A percentile compares a stretch with the other conserved stretches of the same genome.
These are phyloP conservation scores for Gossypium davidsonii DNA, from an alignment of 441 rosid species.

Conservation along the genomic window DNA sequence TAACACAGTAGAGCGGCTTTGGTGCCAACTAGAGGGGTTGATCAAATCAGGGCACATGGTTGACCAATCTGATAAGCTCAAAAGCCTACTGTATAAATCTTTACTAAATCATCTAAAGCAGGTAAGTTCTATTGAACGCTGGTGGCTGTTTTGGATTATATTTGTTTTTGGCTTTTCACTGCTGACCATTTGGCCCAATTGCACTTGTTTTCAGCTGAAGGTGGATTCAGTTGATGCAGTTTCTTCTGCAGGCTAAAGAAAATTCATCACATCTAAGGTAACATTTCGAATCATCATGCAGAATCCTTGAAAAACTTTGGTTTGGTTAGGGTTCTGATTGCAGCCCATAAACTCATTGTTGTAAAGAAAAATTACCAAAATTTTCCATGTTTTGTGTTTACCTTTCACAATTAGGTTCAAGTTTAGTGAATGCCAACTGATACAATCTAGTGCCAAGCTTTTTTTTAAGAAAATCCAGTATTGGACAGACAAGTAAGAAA, in stretches of 20 bases:
- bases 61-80: conserved; percentile 76
- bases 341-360: background rate
- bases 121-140: conserved; percentile 30
- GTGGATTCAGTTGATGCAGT: conserved; percentile 68
- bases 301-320: background rate
- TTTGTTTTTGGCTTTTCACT: background rate
- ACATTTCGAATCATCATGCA: background rate
- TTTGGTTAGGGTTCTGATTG: background rate
- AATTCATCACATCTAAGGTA: background rate
- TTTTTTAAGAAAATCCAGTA: background rate
- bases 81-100: conserved; percentile 53
- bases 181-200: background rate
- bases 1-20: conserved; percentile 59
- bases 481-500: background rate
- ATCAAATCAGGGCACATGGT: conserved; percentile 57
- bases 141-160: background rate
- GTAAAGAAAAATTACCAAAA: background rate
- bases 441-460: background rate
- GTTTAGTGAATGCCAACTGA: background rate
- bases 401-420: background rate
- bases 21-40: conserved; percentile 72
- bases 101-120: conserved; percentile 75
- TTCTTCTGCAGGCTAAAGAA: conserved; percentile 26
- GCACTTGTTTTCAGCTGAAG: conserved; percentile 48
- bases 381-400: background rate